These are phyloP conservation scores for Flaveria linearis DNA, from an alignment of 129 eudicot species.

Conservation along the genomic window DNA sequence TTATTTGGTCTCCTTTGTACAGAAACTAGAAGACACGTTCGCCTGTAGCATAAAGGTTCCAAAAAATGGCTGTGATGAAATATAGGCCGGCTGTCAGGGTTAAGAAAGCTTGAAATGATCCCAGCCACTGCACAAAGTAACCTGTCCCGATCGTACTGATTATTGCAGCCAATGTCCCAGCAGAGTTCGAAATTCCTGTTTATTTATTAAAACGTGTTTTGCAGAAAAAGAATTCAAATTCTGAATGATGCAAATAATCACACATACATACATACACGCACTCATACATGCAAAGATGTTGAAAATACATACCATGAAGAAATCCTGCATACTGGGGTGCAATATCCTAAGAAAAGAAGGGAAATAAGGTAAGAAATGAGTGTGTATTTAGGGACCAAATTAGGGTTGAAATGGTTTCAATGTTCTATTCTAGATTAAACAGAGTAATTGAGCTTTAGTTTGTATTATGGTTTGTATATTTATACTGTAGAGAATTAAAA, in stretches of 20 bases:
- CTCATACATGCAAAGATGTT: not conserved
- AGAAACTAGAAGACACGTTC: slow-evolving; percentile 63
- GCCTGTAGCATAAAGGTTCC: slow-evolving; percentile 82
- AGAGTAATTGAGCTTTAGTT: too few relatives aligned
- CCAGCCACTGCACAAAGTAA: slow-evolving; percentile 86
- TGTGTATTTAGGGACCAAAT: not conserved
- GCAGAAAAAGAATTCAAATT: not conserved
- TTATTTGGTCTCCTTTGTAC: not conserved
- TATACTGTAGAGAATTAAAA: not conserved
- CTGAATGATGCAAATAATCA: not conserved
- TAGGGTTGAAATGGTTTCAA: too few relatives aligned
- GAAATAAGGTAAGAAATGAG: not conserved
- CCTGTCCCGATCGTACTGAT: slow-evolving; percentile 94
- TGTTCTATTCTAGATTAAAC: too few relatives aligned
- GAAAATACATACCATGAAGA: slow-evolving; percentile 69
- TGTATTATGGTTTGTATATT: too few relatives aligned
- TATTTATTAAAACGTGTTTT: not conserved
- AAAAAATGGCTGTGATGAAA: slow-evolving; percentile 71
- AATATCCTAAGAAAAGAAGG: slow-evolving; percentile 62
- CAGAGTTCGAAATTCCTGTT: slow-evolving; percentile 89
- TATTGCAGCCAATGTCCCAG: slow-evolving; percentile 91
- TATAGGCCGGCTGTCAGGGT: slow-evolving; percentile 81
- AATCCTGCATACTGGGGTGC: slow-evolving; percentile 93
- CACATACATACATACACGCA: not conserved
- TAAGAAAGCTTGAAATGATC: slow-evolving; percentile 91